These are phyloP conservation scores for Magnusiomyces fungicola DNA, from an alignment of 1,139 yeast genomes.

Conservation along the genomic window DNA sequence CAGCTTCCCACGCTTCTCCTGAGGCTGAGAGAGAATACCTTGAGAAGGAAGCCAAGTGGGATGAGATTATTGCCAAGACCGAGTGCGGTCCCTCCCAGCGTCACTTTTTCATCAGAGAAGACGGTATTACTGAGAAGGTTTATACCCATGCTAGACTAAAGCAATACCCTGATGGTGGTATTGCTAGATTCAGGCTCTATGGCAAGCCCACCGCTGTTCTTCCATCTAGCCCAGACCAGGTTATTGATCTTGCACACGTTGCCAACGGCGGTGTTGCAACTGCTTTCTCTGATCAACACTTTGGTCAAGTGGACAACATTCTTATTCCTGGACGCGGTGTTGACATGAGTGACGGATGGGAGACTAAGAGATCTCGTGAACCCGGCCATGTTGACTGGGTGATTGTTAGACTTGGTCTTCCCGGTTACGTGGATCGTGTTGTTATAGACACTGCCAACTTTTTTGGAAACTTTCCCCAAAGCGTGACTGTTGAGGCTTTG, in stretches of 20 bases:
- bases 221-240: conserved; percentile 40
- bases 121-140: conserved; percentile 44
- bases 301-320: conserved; percentile 83
- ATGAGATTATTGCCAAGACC: conserved; percentile 51
- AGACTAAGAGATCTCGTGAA: conserved; percentile 80
- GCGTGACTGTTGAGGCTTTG: conserved; percentile 43
- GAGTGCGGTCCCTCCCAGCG: conserved; percentile 87
- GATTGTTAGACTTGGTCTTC: conserved; percentile 65
- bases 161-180: conserved; percentile 97
- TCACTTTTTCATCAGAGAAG: conserved; percentile 64
- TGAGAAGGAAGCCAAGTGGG: conserved; percentile 48
- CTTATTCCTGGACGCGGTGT: conserved; percentile 88
- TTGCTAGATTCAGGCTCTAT: conserved; percentile 84
- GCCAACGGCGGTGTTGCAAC: conserved; percentile 85
- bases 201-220: conserved; percentile 69
- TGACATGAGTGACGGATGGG: conserved; percentile 99
- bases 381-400: conserved; percentile 91
- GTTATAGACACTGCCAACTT: conserved; percentile 87
- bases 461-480: conserved; percentile 90
- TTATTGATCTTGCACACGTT: conserved; percentile 73
- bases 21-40: conserved; percentile 25
- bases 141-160: conserved; percentile 76
- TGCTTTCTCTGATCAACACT: conserved; percentile 80
- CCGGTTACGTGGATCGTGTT: conserved; percentile 44
- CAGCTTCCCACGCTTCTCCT: not conserved